A percentile compares a stretch with the other conserved stretches of the same genome.
These are phyloP conservation scores for Apostasia shenzhenica DNA, from an alignment of 106 monocot species.

Conservation along the genomic window DNA sequence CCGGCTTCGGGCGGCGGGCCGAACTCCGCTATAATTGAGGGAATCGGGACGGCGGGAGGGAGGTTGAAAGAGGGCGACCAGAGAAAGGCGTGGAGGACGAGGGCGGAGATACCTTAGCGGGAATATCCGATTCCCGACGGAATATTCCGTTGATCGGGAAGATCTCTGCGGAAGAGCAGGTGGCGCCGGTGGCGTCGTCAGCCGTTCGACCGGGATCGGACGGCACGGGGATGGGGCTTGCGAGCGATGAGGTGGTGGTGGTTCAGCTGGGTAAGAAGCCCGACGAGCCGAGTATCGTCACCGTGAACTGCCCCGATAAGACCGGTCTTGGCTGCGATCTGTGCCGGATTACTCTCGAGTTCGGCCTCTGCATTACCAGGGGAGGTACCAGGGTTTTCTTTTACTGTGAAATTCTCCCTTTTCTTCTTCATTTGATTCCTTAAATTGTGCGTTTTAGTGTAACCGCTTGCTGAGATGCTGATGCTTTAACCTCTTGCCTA, in stretches of 20 bases:
- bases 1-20: too few relatives aligned
- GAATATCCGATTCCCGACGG: slow-evolving; percentile 1
- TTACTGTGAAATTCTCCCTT: background rate
- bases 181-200: background rate
- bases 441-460: too few relatives aligned
- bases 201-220: slow-evolving; percentile 17
- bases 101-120: background rate
- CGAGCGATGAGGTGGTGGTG: slow-evolving; percentile 59
- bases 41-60: background rate
- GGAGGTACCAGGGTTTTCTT: slow-evolving; percentile 36
- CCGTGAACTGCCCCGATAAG: slow-evolving; percentile 83
- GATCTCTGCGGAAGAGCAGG: background rate
- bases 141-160: slow-evolving; percentile 3
- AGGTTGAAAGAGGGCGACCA: background rate
- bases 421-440: background rate
- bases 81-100: background rate
- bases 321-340: slow-evolving; percentile 85
- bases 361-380: slow-evolving; percentile 72
- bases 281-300: slow-evolving; percentile 66
- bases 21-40: too few relatives aligned
- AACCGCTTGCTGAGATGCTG: too few relatives aligned
- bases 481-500: too few relatives aligned
- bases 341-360: slow-evolving; percentile 75
- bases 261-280: slow-evolving; percentile 42
- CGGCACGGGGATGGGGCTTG: slow-evolving; percentile 32